Percentiles rank a stretch among this genome's conserved stretches.
Evolutionary conservation across 1,284 basidiomycete species (phyloP).

Genomic region (Boletus calvinii): DNA sequence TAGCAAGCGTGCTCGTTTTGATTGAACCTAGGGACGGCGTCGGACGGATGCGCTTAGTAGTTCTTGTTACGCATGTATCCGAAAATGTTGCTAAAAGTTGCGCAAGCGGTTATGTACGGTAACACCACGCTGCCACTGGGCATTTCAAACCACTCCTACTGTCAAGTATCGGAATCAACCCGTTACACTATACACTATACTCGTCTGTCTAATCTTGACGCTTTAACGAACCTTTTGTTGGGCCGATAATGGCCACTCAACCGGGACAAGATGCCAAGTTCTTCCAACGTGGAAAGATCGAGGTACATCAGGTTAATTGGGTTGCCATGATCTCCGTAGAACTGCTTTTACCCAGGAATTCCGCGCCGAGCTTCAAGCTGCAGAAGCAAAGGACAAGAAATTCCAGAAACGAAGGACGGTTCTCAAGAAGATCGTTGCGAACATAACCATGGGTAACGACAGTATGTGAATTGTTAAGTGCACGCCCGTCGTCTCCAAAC

Average conservation of each 20-base stretch:
- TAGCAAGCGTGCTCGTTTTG: neutral
- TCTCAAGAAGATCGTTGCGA: constrained; percentile 93
- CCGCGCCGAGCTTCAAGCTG: constrained; percentile 83
- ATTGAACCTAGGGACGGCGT: neutral
- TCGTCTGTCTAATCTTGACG: constrained; percentile 1
- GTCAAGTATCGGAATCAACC: neutral
- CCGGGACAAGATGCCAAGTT: constrained; percentile 85
- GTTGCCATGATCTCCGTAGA: constrained; percentile 13
- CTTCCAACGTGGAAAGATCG: constrained; percentile 89
- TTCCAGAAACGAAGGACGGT: constrained; percentile 87
- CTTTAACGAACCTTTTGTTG: neutral
- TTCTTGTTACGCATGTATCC: neutral
- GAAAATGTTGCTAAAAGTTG: neutral
- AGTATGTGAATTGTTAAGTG: constrained; percentile 54
- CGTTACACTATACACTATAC: constrained; percentile 1
- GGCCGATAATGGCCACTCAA: constrained; percentile 51
- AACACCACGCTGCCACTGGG: neutral
- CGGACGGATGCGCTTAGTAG: neutral
- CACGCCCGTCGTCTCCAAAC: constrained; percentile 15
- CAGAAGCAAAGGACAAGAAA: constrained; percentile 93
- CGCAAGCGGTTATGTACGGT: constrained; percentile 2
- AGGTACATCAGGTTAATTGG: constrained; percentile 51
- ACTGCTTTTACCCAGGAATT: constrained; percentile 58
- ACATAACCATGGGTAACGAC: constrained; percentile 95
- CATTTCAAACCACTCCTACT: constrained; percentile 2